Conservation (phyloP, 108 stramenopile species). For the Nitzschia palea region DNA sequence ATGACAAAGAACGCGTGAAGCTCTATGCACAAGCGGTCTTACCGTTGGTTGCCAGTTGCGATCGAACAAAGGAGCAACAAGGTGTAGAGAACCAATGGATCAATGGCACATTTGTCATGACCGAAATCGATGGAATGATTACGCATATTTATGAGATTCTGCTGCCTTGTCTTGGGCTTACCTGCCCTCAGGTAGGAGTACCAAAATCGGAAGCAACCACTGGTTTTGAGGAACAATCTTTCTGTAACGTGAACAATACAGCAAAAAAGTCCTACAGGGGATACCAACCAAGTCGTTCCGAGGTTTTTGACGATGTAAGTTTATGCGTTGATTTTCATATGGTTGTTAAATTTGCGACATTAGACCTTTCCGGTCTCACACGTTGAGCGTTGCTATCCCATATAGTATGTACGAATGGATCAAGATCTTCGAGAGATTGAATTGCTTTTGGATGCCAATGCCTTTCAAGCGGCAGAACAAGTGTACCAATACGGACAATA, state of each 20-base stretch:
- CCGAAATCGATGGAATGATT: slow-evolving; percentile 47
- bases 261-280: too few relatives aligned
- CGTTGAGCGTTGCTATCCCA: not conserved
- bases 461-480: slow-evolving; percentile 54
- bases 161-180: slow-evolving; percentile 63
- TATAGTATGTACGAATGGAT: slow-evolving; percentile 53
- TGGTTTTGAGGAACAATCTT: not conserved
- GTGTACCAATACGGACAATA: slow-evolving; percentile 55
- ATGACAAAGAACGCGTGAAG: slow-evolving; percentile 48
- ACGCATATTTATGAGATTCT: slow-evolving; percentile 45
- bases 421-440: slow-evolving; percentile 58
- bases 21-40: slow-evolving; percentile 56
- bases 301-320: not conserved
- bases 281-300: not conserved
- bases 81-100: slow-evolving; percentile 46
- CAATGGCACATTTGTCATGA: slow-evolving; percentile 19
- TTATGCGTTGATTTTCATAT: not conserved
- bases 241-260: too few relatives aligned
- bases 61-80: slow-evolving; percentile 34
- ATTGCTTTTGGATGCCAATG: slow-evolving; percentile 53
- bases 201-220: slow-evolving; percentile 20
- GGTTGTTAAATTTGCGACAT: not conserved
- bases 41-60: slow-evolving; percentile 59
- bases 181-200: slow-evolving; percentile 61
- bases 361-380: too few relatives aligned